Conservation (phyloP, 2,329 filamentous ascomycete genomes). For the Fusarium sp. region DNA sequence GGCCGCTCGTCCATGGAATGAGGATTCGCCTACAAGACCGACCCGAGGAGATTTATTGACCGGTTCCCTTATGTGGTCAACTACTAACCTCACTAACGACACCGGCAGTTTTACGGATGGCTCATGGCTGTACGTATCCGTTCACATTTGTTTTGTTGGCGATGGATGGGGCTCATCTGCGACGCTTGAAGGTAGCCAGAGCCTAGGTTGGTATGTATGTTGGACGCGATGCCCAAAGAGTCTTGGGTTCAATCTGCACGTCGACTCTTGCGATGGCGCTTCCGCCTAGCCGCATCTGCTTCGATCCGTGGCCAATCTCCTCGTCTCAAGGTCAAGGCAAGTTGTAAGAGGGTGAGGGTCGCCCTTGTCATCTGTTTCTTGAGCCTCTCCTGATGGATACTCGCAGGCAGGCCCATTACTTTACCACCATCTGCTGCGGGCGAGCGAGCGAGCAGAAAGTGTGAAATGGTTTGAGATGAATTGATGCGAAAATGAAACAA, state of each 20-base stretch:
- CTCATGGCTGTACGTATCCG: background rate
- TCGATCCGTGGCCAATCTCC: constrained; percentile 38
- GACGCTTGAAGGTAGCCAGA: constrained; percentile 4
- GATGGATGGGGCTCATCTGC: constrained; percentile 20
- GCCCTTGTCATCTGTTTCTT: constrained; percentile 17
- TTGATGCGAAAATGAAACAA: constrained; percentile 11
- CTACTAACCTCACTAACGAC: constrained; percentile 12
- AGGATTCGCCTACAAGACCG: constrained; percentile 1
- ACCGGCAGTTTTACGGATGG: constrained; percentile 8
- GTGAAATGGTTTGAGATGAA: background rate
- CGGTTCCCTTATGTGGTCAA: background rate
- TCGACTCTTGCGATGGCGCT: constrained; percentile 34
- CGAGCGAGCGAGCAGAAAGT: constrained; percentile 3
- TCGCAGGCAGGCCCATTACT: constrained; percentile 1
- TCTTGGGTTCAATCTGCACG: constrained; percentile 29
- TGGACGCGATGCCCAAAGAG: constrained; percentile 29
- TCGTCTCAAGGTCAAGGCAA: constrained; percentile 35
- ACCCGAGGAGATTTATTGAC: constrained; percentile 8
- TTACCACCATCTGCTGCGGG: constrained; percentile 6
- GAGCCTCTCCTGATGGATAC: constrained; percentile 6
- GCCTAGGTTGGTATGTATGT: background rate
- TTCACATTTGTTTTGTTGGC: constrained; percentile 13
- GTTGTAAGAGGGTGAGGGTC: constrained; percentile 27
- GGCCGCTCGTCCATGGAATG: constrained; percentile 7
- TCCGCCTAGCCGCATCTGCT: constrained; percentile 40